Conservation (phyloP, 768 basidiomycete genomes). For the Tricholoma hemisulphureum region DNA sequence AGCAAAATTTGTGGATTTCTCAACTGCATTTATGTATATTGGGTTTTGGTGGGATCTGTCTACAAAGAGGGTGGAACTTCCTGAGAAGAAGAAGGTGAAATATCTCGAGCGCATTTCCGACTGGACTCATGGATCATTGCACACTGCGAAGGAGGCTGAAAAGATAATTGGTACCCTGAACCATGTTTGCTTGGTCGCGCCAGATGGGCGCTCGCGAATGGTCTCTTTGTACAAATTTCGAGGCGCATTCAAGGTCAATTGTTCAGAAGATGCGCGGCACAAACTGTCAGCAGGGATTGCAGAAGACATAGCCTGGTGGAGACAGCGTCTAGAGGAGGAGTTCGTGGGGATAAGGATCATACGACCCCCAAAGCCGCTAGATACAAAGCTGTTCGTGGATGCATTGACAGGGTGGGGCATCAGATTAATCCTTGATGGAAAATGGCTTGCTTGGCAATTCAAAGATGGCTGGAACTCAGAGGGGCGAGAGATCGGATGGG, state of each 20-base stretch:
- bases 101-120: constrained; percentile 24
- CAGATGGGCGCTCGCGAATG: constrained; percentile 28
- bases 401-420: constrained; percentile 29
- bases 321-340: not conserved
- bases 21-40: constrained; percentile 31
- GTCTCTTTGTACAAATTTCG: constrained; percentile 28
- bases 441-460: constrained; percentile 38
- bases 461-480: constrained; percentile 22
- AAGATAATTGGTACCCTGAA: constrained; percentile 33
- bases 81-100: constrained; percentile 25
- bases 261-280: constrained; percentile 12
- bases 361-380: constrained; percentile 10
- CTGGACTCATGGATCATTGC: constrained; percentile 12
- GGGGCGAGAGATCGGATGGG: constrained; percentile 39
- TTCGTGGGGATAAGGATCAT: constrained; percentile 14
- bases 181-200: constrained; percentile 33
- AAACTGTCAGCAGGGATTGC: constrained; percentile 14
- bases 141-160: constrained; percentile 21
- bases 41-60: constrained; percentile 38
- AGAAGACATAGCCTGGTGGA: constrained; percentile 30
- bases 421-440: constrained; percentile 21
- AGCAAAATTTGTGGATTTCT: constrained; percentile 28
- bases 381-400: constrained; percentile 29
- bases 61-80: constrained; percentile 29
- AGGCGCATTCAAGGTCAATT: constrained; percentile 18